Conservation (phyloP, 75 land plant genomes). For the Sequoiadendron giganteum region DNA sequence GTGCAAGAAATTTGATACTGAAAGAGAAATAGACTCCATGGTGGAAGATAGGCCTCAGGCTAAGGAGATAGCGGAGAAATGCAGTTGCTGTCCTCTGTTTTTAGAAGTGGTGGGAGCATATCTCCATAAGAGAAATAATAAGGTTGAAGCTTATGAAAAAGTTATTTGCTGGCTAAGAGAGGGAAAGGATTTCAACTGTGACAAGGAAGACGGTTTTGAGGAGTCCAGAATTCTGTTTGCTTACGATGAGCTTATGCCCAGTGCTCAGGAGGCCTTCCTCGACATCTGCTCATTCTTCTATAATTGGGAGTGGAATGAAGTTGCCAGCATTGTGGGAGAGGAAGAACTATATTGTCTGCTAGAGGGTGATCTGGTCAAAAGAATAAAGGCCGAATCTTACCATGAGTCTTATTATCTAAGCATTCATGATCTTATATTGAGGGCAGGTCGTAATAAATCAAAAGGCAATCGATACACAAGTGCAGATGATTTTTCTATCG, state of each 20-base stretch:
- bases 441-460: too few relatives aligned
- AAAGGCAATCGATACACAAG: too few relatives aligned
- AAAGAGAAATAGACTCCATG: too few relatives aligned
- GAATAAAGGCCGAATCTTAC: background rate
- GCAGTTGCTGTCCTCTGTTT: background rate
- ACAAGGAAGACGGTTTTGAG: background rate
- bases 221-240: background rate
- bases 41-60: background rate
- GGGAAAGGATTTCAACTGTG: background rate
- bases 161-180: background rate
- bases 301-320: background rate
- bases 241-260: background rate
- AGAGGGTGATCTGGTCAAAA: background rate
- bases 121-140: background rate
- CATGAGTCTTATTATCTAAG: background rate
- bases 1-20: too few relatives aligned
- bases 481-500: background rate
- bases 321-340: background rate
- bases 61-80: background rate
- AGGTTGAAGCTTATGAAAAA: background rate
- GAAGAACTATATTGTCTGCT: background rate
- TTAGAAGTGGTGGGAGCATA: conserved; percentile 2
- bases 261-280: background rate
- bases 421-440: too few relatives aligned
- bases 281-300: background rate